Conservation (phyloP, 176 grass and related monocot genomes). For the Paspalum vaginatum region DNA sequence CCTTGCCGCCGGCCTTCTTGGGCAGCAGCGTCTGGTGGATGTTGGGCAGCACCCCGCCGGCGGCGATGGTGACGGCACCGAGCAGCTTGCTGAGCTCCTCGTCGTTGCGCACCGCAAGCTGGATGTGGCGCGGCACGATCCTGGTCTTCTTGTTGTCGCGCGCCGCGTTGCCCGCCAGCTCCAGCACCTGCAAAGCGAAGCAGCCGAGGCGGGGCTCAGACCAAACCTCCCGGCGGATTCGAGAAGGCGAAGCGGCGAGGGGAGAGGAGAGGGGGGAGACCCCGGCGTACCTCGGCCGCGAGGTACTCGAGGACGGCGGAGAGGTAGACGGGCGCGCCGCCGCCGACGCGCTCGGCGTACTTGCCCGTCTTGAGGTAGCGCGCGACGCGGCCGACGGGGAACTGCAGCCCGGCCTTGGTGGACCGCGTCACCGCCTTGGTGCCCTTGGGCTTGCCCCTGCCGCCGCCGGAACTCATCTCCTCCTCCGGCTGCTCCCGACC, state of each 20-base stretch:
- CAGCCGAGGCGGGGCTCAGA: neutral
- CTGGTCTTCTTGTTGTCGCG: conserved; percentile 76
- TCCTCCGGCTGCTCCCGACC: neutral
- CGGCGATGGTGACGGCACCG: conserved; percentile 51
- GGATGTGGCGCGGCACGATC: conserved; percentile 69
- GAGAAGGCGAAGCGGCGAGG: rapidly evolving
- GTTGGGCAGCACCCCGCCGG: conserved; percentile 60
- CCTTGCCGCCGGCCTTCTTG: conserved; percentile 57
- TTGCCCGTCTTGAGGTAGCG: conserved; percentile 81
- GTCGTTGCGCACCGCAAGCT: conserved; percentile 68
- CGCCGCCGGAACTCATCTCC: conserved; percentile 56
- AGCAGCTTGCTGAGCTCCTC: conserved; percentile 60
- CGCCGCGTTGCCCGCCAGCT: conserved; percentile 64
- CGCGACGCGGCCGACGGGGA: conserved; percentile 76
- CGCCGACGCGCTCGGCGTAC: conserved; percentile 76
- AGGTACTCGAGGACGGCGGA: conserved; percentile 90
- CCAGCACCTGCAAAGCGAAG: conserved; percentile 36
- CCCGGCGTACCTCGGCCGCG: conserved; percentile 55
- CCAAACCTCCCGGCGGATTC: neutral
- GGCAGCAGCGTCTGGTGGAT: conserved; percentile 52
- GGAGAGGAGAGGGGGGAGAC: neutral
- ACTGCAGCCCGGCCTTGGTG: conserved; percentile 75
- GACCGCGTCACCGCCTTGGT: conserved; percentile 55
- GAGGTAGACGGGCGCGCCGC: conserved; percentile 73
- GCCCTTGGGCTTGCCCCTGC: conserved; percentile 54